Base-by-base conservation (phyloP, 768 basidiomycete genomes). In the Nevesoporus exiguus region DNA sequence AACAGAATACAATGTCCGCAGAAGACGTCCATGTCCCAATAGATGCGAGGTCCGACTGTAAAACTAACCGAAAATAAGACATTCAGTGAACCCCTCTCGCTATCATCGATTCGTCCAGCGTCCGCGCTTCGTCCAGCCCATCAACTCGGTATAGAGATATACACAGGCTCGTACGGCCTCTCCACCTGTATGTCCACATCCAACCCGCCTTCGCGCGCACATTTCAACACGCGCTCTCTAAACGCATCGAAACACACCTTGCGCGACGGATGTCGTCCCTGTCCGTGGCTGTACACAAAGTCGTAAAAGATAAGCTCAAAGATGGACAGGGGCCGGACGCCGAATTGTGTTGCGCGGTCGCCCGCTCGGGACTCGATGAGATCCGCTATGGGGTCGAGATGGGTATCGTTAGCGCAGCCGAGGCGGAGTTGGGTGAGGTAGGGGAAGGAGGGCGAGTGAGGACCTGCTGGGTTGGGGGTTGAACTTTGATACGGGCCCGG, bases 221-320 rank as follows among this genome's bases (percentile, higher is more conserved):
- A 68, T 19, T 29, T 43, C 40, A 60, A 36, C 39, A 68, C 56
- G 13, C 63, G 61, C 24, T 56, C 57, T 39, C 36, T 49, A 47
- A 66, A 68, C 13, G 47, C 55, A 14, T 61, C 59, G 14, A 68
- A 67, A 17, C 58, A 54, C 13, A 9, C 21, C 41, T 56, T 63
- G 29, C 62, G 60, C 50, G 21, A 52, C 4, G 60, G 34, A 22
- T 54, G 58, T 15, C 51, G n/a, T 19, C 49, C 55, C 22, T 40
- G 52, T 0, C 62, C 47, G 30, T 39, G 54, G 5, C 52, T 43
- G 21, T 54, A 58, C 33, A 66, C 50, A 17, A 63, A 64, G 24
- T 68, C 66, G 37, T 68, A 49, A 52, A 67, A 55, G 11, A 66
- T 58, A 43, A 67, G 58, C 13, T 66, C 61, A 14, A 67, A 64